A percentile compares a stretch with the other conserved stretches of the same genome.
These are phyloP conservation scores for Prunella vulgaris DNA, from an alignment of 257 asterid species.

Conservation along the genomic window DNA sequence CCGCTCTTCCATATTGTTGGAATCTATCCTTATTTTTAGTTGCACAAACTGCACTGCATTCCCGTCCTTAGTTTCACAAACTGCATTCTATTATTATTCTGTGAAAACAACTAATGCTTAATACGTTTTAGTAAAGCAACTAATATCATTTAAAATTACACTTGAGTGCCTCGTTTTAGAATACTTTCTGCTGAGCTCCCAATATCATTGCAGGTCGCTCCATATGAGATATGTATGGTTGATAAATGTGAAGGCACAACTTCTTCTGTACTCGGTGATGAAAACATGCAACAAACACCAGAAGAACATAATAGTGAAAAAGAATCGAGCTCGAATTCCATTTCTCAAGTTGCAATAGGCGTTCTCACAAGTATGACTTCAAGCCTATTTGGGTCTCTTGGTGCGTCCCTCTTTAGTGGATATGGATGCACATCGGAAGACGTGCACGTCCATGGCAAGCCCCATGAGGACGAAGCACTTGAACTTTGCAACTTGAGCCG, in stretches of 20 bases:
- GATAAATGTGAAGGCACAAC: slow-evolving; percentile 57
- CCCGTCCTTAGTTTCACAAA: background rate
- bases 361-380: slow-evolving; percentile 50
- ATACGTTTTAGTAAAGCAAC: too few relatives aligned
- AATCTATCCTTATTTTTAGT: slow-evolving; percentile 1
- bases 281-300: slow-evolving; percentile 34
- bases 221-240: slow-evolving; percentile 61
- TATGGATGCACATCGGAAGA: slow-evolving; percentile 38
- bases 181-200: too few relatives aligned
- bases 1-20: background rate
- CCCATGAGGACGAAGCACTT: slow-evolving; percentile 37
- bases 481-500: slow-evolving; percentile 36
- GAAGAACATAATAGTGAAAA: slow-evolving; percentile 35
- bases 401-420: slow-evolving; percentile 41
- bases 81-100: background rate
- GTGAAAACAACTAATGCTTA: background rate
- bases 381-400: slow-evolving; percentile 46
- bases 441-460: slow-evolving; percentile 18
- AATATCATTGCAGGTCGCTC: slow-evolving; percentile 53
- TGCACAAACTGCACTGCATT: background rate
- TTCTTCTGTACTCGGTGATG: slow-evolving; percentile 29
- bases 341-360: slow-evolving; percentile 57
- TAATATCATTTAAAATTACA: too few relatives aligned
- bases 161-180: too few relatives aligned
- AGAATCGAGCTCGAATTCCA: slow-evolving; percentile 40